phyloP scores from a whole-genome alignment of 495 filamentous ascomycete species.

The Parathielavia appendiculata region DNA sequence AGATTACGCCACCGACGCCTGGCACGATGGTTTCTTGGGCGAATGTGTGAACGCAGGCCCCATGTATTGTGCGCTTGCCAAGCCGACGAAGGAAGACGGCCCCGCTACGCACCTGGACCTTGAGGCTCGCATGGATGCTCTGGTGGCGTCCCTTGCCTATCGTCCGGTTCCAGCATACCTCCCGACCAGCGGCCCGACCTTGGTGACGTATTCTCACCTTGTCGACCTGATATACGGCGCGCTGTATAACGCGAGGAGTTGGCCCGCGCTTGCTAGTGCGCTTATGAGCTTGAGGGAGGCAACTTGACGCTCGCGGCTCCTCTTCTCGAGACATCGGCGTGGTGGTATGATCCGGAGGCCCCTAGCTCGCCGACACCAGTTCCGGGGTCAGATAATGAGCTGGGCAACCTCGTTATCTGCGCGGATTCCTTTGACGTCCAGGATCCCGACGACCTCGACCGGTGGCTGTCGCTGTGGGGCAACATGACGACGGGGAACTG shows the following conservation, averaged over 20 bases:
- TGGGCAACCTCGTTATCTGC: slow-evolving; percentile 40
- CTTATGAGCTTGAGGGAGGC: slow-evolving; percentile 41
- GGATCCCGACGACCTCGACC: slow-evolving; percentile 36
- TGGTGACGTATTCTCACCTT: slow-evolving; percentile 42
- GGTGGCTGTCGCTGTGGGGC: slow-evolving; percentile 41
- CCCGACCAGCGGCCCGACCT: slow-evolving; percentile 33
- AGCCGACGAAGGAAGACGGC: slow-evolving; percentile 25
- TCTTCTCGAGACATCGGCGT: slow-evolving; percentile 32
- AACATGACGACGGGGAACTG: slow-evolving; percentile 41
- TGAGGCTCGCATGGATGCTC: slow-evolving; percentile 32
- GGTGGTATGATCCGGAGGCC: slow-evolving; percentile 37
- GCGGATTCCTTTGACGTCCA: slow-evolving; percentile 40
- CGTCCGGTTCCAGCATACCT: slow-evolving; percentile 35
- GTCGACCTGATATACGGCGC: slow-evolving; percentile 36
- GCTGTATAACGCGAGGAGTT: slow-evolving; percentile 39
- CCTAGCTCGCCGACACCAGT: slow-evolving; percentile 27
- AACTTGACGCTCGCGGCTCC: slow-evolving; percentile 38
- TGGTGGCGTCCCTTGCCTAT: slow-evolving; percentile 33
- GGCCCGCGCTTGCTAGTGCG: slow-evolving; percentile 37
- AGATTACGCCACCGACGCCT: slow-evolving; percentile 44
- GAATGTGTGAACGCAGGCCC: slow-evolving; percentile 45
- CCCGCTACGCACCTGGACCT: slow-evolving; percentile 33
- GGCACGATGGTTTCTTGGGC: slow-evolving; percentile 45
- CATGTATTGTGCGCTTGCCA: slow-evolving; percentile 38
- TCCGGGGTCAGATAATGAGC: slow-evolving; percentile 30